These are phyloP conservation scores for Salvia hispanica DNA, from an alignment of 257 asterid species.

Conservation along the genomic window DNA sequence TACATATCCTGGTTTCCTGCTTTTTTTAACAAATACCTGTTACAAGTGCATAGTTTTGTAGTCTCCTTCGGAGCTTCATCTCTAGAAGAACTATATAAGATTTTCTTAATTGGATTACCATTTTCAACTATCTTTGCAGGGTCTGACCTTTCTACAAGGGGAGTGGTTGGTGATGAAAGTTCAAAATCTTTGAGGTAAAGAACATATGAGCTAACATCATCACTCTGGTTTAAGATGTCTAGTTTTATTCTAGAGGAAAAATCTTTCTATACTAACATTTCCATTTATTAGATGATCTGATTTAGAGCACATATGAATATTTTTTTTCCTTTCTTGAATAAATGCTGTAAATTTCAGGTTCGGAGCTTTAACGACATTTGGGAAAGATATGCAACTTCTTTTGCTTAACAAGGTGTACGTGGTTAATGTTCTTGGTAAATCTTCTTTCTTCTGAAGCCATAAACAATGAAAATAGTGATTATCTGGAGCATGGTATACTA, in stretches of 20 bases:
- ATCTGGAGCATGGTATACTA: no score
- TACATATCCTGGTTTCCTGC: neutral
- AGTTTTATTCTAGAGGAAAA: conserved; percentile 14
- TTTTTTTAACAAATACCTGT: neutral
- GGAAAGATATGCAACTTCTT: conserved; percentile 66
- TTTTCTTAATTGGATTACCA: conserved; percentile 25
- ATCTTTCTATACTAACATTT: neutral
- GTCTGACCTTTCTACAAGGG: conserved; percentile 40
- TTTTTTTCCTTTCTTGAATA: conserved; percentile 18
- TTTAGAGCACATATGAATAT: conserved; percentile 7
- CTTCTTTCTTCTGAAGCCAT: conserved; percentile 25
- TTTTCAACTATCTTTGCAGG: conserved; percentile 44
- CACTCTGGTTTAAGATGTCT: neutral
- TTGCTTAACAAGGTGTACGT: conserved; percentile 68
- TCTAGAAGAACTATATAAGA: neutral
- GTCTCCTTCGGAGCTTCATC: conserved; percentile 8
- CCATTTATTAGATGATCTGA: neutral
- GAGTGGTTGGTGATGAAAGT: conserved; percentile 39
- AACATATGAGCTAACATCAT: conserved; percentile 16
- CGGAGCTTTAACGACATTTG: conserved; percentile 46
- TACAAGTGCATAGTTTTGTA: neutral
- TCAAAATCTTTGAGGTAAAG: conserved; percentile 51
- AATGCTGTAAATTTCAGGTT: conserved; percentile 45
- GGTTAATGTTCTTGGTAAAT: conserved; percentile 87
- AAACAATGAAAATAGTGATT: no score